A percentile compares a stretch with the other conserved stretches of the same genome.
phyloP scores from a whole-genome alignment of 2,329 filamentous ascomycete species.

The Aspergillus versicolor region DNA sequence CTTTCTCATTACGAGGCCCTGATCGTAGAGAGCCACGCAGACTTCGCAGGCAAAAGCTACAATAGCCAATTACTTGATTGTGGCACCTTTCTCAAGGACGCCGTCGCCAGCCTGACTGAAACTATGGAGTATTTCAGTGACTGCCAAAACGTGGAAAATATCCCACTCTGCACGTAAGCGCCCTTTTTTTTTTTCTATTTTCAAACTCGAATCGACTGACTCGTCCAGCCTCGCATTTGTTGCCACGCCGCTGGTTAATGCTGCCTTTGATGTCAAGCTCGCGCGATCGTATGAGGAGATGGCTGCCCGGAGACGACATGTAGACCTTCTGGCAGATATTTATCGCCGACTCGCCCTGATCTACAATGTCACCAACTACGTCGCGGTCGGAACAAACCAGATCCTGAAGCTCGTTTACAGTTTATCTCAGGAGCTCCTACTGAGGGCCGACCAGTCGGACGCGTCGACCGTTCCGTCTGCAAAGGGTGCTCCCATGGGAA shows the following conservation, averaged over 20 bases:
- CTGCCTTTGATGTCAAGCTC: conserved; percentile 7
- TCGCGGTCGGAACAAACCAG: conserved; percentile 6
- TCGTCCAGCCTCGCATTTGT: neutral
- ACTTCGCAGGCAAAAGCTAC: conserved; percentile 7
- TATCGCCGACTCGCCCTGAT: neutral
- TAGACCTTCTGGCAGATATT: conserved; percentile 4
- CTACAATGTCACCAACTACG: conserved; percentile 10
- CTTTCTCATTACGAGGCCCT: conserved; percentile 8
- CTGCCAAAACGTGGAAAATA: conserved; percentile 1
- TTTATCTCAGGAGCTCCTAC: neutral
- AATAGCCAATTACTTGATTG: conserved; percentile 2
- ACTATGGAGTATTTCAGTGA: conserved; percentile 8
- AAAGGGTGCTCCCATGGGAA: neutral
- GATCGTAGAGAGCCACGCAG: conserved; percentile 5
- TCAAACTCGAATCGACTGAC: neutral
- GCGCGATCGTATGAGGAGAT: conserved; percentile 1
- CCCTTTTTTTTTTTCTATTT: neutral
- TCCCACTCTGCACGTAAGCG: conserved; percentile 9
- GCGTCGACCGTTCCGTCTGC: neutral
- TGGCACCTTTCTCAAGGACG: conserved; percentile 2
- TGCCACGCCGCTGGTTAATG: conserved; percentile 2
- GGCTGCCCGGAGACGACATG: neutral
- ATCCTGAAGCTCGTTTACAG: conserved; percentile 9
- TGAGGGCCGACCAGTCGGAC: neutral
- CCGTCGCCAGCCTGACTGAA: conserved; percentile 1